Evolutionary conservation across 2,329 filamentous ascomycete species (phyloP).

Genomic region (Fusarium beomiforme): DNA sequence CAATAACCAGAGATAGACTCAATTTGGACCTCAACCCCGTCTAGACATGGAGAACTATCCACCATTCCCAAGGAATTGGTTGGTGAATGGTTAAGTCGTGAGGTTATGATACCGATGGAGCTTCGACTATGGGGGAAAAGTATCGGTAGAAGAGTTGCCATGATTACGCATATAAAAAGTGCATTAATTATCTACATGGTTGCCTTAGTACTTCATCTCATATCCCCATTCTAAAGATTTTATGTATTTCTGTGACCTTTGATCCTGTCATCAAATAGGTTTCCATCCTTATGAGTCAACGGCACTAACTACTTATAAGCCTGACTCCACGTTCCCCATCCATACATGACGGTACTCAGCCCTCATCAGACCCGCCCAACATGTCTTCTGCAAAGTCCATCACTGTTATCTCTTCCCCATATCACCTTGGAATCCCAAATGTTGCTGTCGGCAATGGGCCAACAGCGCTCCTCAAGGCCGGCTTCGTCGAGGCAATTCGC

Average conservation of each 20-base stretch:
- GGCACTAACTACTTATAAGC: not conserved
- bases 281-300: not conserved
- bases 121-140: not conserved
- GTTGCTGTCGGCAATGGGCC: not conserved
- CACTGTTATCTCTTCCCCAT: not conserved
- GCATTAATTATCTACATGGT: no score
- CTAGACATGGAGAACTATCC: not conserved
- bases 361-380: not conserved
- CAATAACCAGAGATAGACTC: no score
- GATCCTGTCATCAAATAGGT: no score
- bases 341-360: not conserved
- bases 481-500: not conserved
- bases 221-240: not conserved
- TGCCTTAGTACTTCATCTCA: no score
- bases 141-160: not conserved
- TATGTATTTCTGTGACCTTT: not conserved
- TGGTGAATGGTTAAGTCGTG: not conserved
- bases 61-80: not conserved
- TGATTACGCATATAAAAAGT: not conserved
- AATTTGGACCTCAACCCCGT: not conserved
- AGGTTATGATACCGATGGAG: not conserved
- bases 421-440: not conserved
- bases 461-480: not conserved
- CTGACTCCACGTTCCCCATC: not conserved
- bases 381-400: not conserved